These are phyloP conservation scores for Neocallimastix lanati DNA, from an alignment of 192 early-diverging fungal genomes.

Conservation along the genomic window DNA sequence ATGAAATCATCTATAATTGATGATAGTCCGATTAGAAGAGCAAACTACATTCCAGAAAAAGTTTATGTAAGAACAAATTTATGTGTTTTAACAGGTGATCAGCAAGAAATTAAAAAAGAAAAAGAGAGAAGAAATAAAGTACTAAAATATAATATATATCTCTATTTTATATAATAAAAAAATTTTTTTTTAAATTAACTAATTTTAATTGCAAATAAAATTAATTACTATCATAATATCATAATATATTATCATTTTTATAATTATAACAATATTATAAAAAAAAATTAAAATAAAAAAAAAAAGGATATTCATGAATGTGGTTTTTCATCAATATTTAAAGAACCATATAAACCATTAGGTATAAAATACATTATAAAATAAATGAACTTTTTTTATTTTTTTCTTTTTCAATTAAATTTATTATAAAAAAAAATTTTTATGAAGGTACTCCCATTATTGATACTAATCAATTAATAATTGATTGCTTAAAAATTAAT, in stretches of 20 bases:
- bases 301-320: not conserved
- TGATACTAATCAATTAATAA: not conserved
- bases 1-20: not conserved
- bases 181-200: no score
- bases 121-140: not conserved
- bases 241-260: no score
- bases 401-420: no score
- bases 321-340: not conserved
- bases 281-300: no score
- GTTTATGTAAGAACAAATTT: not conserved
- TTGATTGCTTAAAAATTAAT: not conserved
- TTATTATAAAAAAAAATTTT: no score
- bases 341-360: not conserved
- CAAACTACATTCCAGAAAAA: not conserved
- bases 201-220: no score
- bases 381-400: no score
- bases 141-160: no score
- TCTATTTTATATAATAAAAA: no score
- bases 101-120: not conserved
- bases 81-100: not conserved
- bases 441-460: not conserved
- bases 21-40: not conserved
- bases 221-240: no score
- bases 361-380: no score
- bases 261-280: no score